Evolutionary conservation across 306 rosid species (phyloP), one percentile per base, ranked within the genome.

Genomic region (Prunus mume): DNA sequence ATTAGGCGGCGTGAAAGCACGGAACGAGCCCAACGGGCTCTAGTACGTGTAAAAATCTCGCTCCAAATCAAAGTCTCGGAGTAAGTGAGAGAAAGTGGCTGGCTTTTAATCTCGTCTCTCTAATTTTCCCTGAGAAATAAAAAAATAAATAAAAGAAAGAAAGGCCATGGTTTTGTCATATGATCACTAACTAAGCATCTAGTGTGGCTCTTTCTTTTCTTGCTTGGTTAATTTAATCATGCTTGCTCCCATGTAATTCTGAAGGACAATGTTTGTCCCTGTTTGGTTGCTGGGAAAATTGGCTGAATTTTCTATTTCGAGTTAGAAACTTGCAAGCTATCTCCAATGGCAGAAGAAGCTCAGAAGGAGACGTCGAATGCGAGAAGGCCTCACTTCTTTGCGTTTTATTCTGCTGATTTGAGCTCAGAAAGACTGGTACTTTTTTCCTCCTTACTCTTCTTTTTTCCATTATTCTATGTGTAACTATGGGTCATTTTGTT

Each of bases 341-440:
- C 68, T 63, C 75, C 78, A 17, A 89, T 85, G 96, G 97, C 76
- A 0, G 82, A 81, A 45, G 91, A 76, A 75, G 65, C 74, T 74
- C 76, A 67, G 61, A 83, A 74, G 75, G 80, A 69, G 27, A 86
- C 75, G 87, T 65, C 84, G 22, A 88, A 80, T 75, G 85, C 70
- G 76, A 89, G 88, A 83, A 87, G 73, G 79, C 97, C 96, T 88
- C 86, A 85, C 80, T 93, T 93, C 87, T 91, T 85, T 74, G 84
- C 86, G 68, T 80, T 89, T 54, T 91, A 81, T 86, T 91, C 97
- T 27, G 73, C 93, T 51, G 73, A 86, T 69, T 75, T 83, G 38
- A 80, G 80, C 85, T 84, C 96, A 13, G 84, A 89, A 11, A 80
- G 79, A 73, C 88, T 93, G 93, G 98, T 93, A 83, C 77, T 30